These are phyloP conservation scores for Isabelozyma heimii DNA, from an alignment of 805 yeast genomes.

Conservation along the genomic window DNA sequence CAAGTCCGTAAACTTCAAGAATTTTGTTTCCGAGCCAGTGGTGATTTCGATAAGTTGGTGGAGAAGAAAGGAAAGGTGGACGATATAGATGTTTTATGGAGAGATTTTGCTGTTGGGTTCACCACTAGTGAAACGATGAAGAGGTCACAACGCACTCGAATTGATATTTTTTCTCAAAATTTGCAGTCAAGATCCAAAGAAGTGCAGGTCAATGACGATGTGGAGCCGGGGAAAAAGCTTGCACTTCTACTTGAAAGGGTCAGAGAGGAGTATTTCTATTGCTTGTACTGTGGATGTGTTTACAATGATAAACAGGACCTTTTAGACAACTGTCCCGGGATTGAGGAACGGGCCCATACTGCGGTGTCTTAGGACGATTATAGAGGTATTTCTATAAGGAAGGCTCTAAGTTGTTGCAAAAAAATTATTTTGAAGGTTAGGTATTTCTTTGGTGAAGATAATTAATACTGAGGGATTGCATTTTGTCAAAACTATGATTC, in stretches of 20 bases:
- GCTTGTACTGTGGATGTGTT: slow-evolving; percentile 49
- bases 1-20: slow-evolving; percentile 30
- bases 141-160: not conserved
- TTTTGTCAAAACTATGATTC: too few species aligned
- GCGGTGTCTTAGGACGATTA: too few species aligned
- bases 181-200: not conserved
- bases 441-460: too few species aligned
- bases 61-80: slow-evolving; percentile 22
- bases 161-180: not conserved
- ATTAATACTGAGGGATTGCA: too few species aligned
- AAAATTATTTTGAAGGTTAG: too few species aligned
- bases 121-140: not conserved
- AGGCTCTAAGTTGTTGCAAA: too few species aligned
- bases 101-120: slow-evolving; percentile 18
- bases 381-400: too few species aligned
- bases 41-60: slow-evolving; percentile 26
- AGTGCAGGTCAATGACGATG: slow-evolving; percentile 6
- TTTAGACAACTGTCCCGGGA: slow-evolving; percentile 48
- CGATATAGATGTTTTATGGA: slow-evolving; percentile 40
- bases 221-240: slow-evolving; percentile 9
- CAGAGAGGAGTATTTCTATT: slow-evolving; percentile 39
- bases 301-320: slow-evolving; percentile 39
- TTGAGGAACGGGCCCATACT: slow-evolving; percentile 40
- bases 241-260: slow-evolving; percentile 31
- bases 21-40: slow-evolving; percentile 40